These are phyloP conservation scores for Drechmeria coniospora DNA, from an alignment of 2,329 filamentous ascomycete species.

Conservation along the genomic window DNA sequence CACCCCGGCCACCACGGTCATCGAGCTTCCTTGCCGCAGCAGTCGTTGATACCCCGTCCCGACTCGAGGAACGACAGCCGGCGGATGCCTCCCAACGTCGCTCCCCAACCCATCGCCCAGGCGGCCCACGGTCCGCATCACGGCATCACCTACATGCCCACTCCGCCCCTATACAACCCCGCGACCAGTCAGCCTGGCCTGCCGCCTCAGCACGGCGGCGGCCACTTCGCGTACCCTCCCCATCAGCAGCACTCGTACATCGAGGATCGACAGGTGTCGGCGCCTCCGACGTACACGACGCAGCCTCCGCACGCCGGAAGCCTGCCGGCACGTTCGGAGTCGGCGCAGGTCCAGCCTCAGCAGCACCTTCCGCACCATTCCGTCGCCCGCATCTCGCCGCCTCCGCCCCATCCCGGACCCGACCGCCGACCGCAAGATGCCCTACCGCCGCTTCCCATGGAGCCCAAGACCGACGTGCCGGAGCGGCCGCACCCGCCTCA, in stretches of 20 bases:
- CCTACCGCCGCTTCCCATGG: constrained; percentile 35
- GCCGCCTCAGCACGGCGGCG: constrained; percentile 22
- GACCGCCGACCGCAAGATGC: constrained; percentile 32
- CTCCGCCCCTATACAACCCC: constrained; percentile 70
- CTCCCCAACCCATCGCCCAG: constrained; percentile 45
- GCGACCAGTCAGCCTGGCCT: constrained; percentile 23
- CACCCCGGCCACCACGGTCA: constrained; percentile 28
- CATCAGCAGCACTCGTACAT: constrained; percentile 49
- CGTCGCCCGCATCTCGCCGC: constrained; percentile 34
- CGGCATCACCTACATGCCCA: constrained; percentile 72
- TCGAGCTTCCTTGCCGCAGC: constrained; percentile 70
- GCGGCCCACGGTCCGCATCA: constrained; percentile 36
- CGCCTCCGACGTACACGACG: constrained; percentile 49
- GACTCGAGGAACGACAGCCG: constrained; percentile 68
- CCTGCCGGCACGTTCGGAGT: constrained; percentile 32
- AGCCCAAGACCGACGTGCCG: constrained; percentile 32
- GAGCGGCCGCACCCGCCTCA: constrained; percentile 30
- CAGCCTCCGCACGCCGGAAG: constrained; percentile 37
- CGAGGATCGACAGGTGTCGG: constrained; percentile 60
- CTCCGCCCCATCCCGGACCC: constrained; percentile 20
- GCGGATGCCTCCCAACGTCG: constrained; percentile 59
- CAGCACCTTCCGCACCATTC: constrained; percentile 32
- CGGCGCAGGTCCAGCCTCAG: constrained; percentile 44
- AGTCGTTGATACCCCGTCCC: constrained; percentile 47
- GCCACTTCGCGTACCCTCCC: constrained; percentile 21